Percentiles rank a stretch among this genome's conserved stretches.
Conservation (phyloP, 257 asterid genomes). For the Gentiana straminea region DNA sequence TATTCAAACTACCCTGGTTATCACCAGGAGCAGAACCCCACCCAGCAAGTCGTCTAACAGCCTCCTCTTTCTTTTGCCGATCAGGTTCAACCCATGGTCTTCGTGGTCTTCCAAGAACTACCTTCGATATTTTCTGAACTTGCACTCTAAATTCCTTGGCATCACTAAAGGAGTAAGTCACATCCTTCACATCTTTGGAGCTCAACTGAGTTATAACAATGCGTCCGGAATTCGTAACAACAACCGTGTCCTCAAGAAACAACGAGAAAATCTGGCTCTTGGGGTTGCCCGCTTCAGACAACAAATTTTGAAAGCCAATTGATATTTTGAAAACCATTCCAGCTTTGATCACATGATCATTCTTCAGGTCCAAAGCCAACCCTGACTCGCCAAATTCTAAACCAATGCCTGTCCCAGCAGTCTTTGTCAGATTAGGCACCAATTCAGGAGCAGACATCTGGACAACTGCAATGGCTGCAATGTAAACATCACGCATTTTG, state of each 20-base stretch:
- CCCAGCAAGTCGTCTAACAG: slow-evolving; percentile 61
- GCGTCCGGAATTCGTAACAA: slow-evolving; percentile 25
- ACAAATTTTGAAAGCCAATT: slow-evolving; percentile 59
- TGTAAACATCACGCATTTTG: too few relatives aligned
- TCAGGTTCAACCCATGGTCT: slow-evolving; percentile 71
- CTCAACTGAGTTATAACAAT: slow-evolving; percentile 40
- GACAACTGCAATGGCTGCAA: too few relatives aligned
- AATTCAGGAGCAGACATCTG: too few relatives aligned
- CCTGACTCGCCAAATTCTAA: too few relatives aligned
- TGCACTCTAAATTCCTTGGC: slow-evolving; percentile 31
- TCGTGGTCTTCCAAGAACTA: slow-evolving; percentile 56
- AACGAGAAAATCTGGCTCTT: slow-evolving; percentile 47
- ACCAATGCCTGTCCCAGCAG: too few relatives aligned
- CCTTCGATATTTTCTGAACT: slow-evolving; percentile 49
- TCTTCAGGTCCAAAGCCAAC: slow-evolving; percentile 15
- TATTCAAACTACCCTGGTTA: slow-evolving; percentile 23
- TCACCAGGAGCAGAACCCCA: slow-evolving; percentile 30
- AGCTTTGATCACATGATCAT: slow-evolving; percentile 42
- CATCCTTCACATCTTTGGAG: slow-evolving; percentile 40
- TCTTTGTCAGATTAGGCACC: too few relatives aligned
- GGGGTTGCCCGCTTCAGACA: slow-evolving; percentile 30
- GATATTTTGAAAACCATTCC: slow-evolving; percentile 71
- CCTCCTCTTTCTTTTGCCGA: slow-evolving; percentile 62
- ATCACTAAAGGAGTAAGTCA: slow-evolving; percentile 48
- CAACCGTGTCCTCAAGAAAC: slow-evolving; percentile 63